phyloP scores from a whole-genome alignment of 768 basidiomycete species.

The Amanita fuliginea region DNA sequence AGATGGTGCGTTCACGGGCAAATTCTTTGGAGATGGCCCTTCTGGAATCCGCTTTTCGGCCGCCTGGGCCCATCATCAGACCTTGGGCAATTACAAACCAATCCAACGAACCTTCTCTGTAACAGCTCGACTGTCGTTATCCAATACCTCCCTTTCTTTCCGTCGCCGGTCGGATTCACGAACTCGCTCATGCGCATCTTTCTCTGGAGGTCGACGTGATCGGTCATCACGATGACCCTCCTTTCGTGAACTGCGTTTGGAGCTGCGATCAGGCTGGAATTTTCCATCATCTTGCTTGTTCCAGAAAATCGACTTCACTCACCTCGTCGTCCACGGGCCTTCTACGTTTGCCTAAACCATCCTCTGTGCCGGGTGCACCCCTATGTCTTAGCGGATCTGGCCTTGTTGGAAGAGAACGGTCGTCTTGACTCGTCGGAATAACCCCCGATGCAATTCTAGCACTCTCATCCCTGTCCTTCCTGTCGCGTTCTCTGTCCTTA shows the following conservation, averaged over 20 bases:
- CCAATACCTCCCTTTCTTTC: slow-evolving; percentile 48
- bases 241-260: slow-evolving; percentile 77
- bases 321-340: slow-evolving; percentile 68
- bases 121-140: slow-evolving; percentile 34
- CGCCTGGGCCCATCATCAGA: neutral
- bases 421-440: slow-evolving; percentile 29
- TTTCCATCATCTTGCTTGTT: slow-evolving; percentile 7
- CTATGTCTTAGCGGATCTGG: slow-evolving; percentile 53
- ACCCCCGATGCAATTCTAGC: slow-evolving; percentile 23
- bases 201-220: slow-evolving; percentile 51
- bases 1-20: slow-evolving; percentile 10
- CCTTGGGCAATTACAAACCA: neutral
- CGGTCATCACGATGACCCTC: slow-evolving; percentile 72
- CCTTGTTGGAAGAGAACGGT: slow-evolving; percentile 44
- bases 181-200: slow-evolving; percentile 54
- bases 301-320: slow-evolving; percentile 16
- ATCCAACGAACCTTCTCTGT: slow-evolving; percentile 47
- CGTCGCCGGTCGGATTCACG: slow-evolving; percentile 62
- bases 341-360: slow-evolving; percentile 63
- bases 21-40: slow-evolving; percentile 7
- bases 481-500: slow-evolving; percentile 34
- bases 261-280: slow-evolving; percentile 53
- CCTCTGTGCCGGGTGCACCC: slow-evolving; percentile 37
- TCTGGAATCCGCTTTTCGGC: slow-evolving; percentile 12
- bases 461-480: slow-evolving; percentile 66